Base-by-base conservation (phyloP, 345 rosid species). In the Gossypium ekmanianum region DNA sequence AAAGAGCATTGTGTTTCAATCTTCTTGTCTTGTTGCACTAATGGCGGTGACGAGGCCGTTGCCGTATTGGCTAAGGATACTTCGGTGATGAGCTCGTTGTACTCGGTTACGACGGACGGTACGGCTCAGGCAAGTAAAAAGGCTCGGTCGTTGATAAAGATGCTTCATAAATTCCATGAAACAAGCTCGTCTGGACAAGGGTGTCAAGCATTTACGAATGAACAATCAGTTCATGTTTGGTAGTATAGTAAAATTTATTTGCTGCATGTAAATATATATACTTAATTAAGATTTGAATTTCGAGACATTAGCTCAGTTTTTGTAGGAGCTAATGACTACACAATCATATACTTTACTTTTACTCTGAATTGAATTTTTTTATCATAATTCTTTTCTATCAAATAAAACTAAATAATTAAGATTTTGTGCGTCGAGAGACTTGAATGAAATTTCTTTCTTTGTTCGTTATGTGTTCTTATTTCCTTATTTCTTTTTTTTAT, bases 1-100 rank as follows among this genome's bases (percentile, higher is more conserved):
- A 89, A 85, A 70, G 95, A 90, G 79, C 81, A 90, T 43, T 84
- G 90, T 50, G 91, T 78, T 61, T 85, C 88, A 48, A 76, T 88
- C 55, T 69, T 93, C 80, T 69, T 85, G 41, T 84, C 84, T 8
- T 11, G 89, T 51, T 88, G 97, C 77, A 68, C 66, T 52, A 79
- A 85, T 75, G 88, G 88, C 0, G 91, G 92, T 2, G 64, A 56
- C 1, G 88, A 88, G 52, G 92, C 83, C 68, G 74, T 86, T 8
- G 79, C 79, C 11, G 72, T 73, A 29, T 43, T 88, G 13, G 84
- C 82, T 7, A 78, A 78, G 72, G 85, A 82, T 26, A 63, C 78
- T 17, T 75, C 75, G 10, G 80, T 90, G 67, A 83, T 80, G 85
- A 72, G 79, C 26, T 81, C 89, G 3, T 68, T 88, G 7, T 88